Conservation (phyloP, 169 alveolate species). For the Ichthyophthirius multifiliis region DNA sequence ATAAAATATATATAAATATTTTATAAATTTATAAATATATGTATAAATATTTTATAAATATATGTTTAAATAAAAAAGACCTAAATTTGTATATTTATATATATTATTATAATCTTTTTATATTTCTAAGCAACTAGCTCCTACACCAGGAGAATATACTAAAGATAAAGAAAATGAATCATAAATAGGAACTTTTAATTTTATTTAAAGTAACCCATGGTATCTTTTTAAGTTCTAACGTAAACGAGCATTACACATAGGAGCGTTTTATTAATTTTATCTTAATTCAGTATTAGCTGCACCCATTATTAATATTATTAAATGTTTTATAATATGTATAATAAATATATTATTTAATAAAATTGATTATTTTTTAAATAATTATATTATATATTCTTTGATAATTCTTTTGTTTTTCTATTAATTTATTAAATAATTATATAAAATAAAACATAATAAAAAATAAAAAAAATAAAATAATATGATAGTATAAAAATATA, state of each 20-base stretch:
- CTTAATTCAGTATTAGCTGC: background rate
- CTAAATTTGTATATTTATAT: constrained; percentile 34
- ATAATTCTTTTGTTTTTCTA: too few relatives aligned
- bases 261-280: background rate
- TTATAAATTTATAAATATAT: background rate
- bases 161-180: constrained; percentile 42
- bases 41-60: background rate
- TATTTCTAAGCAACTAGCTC: constrained; percentile 38
- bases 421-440: too few relatives aligned
- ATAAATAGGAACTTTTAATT: constrained; percentile 34
- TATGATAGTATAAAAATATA: too few relatives aligned
- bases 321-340: background rate
- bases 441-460: too few relatives aligned
- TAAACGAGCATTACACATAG: constrained; percentile 9
- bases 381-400: too few relatives aligned
- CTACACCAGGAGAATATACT: constrained; percentile 56
- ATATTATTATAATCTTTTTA: constrained; percentile 22
- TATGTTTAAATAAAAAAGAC: too few relatives aligned
- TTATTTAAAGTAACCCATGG: constrained; percentile 30
- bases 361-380: too few relatives aligned
- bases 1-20: background rate
- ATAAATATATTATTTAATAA: background rate
- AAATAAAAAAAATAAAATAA: too few relatives aligned
- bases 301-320: background rate
- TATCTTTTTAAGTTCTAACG: constrained; percentile 6